Percentiles rank a stretch among this genome's conserved stretches.
Evolutionary conservation across 768 basidiomycete genomes (phyloP).

Genomic region (Sutorius australiensis): DNA sequence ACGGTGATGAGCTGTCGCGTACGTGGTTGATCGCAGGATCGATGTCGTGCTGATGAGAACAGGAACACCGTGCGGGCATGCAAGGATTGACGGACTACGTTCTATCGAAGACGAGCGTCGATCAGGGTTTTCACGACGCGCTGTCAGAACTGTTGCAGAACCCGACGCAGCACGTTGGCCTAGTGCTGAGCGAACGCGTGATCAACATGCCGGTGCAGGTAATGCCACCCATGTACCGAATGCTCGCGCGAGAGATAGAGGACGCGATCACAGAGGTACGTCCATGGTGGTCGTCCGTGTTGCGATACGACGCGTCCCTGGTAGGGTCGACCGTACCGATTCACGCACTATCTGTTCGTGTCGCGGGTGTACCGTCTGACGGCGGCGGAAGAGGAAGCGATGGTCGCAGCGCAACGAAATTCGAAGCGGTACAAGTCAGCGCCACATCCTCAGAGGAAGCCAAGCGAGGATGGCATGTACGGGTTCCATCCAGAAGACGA

Average conservation of each 20-base stretch:
- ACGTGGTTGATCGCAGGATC: conserved; percentile 6
- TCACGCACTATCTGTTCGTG: conserved; percentile 72
- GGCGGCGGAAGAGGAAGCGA: conserved; percentile 57
- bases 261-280: conserved; percentile 65
- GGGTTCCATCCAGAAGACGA: conserved; percentile 89
- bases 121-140: conserved; percentile 47
- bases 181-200: conserved; percentile 83
- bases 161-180: conserved; percentile 56
- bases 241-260: conserved; percentile 81
- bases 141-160: conserved; percentile 42
- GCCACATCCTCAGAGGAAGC: conserved; percentile 10
- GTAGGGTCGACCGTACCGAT: conserved; percentile 60
- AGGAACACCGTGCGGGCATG: conserved; percentile 67
- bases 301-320: not conserved
- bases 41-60: not conserved
- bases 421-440: conserved; percentile 36
- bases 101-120: conserved; percentile 51
- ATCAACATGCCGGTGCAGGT: conserved; percentile 96
- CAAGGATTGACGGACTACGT: conserved; percentile 69
- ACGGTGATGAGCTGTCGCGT: conserved; percentile 81
- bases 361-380: conserved; percentile 78
- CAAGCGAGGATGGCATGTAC: conserved; percentile 51
- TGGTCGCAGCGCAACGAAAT: conserved; percentile 40
- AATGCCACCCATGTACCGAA: conserved; percentile 86
- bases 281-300: conserved; percentile 1